A percentile compares a stretch with the other conserved stretches of the same genome.
Evolutionary conservation across 164 flowering plant species (phyloP).

Genomic region (Stephania yunnanensis): DNA sequence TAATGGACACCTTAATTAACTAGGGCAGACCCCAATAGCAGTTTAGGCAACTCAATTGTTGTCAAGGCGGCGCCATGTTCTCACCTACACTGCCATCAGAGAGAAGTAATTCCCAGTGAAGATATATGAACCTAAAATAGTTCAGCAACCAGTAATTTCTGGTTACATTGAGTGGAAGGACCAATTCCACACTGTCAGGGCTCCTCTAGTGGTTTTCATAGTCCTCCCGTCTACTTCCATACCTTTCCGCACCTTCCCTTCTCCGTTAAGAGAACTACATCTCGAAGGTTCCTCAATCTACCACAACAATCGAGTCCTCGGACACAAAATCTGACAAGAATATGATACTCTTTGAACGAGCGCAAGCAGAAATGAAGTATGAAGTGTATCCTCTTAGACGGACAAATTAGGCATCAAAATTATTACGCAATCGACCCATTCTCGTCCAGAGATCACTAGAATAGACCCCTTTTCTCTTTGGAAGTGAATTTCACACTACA

Average conservation of each 20-base stretch:
- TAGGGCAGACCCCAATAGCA: constrained; percentile 45
- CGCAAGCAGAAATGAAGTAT: not conserved
- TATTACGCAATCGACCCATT: no score
- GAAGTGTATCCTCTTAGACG: not conserved
- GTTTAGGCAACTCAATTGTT: constrained; percentile 32
- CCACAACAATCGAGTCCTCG: constrained; percentile 17
- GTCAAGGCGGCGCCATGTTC: constrained; percentile 26
- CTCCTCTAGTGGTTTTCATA: constrained; percentile 34
- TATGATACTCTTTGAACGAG: not conserved
- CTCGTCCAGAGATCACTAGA: no score
- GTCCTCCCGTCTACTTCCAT: constrained; percentile 4
- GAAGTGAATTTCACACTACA: no score
- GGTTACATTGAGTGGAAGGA: constrained; percentile 34
- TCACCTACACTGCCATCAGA: constrained; percentile 27
- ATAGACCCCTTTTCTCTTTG: no score
- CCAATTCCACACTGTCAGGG: constrained; percentile 28
- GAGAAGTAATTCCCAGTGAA: constrained; percentile 24
- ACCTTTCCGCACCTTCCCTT: constrained; percentile 2
- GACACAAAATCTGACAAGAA: constrained; percentile 2
- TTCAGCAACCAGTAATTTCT: constrained; percentile 28
- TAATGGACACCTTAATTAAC: constrained; percentile 23
- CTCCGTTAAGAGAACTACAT: not conserved
- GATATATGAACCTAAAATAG: constrained; percentile 25
- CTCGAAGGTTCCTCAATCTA: constrained; percentile 11
- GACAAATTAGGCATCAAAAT: not conserved